These are phyloP conservation scores for Abortiporus biennis DNA, from an alignment of 1,284 basidiomycete genomes.

Conservation along the genomic window DNA sequence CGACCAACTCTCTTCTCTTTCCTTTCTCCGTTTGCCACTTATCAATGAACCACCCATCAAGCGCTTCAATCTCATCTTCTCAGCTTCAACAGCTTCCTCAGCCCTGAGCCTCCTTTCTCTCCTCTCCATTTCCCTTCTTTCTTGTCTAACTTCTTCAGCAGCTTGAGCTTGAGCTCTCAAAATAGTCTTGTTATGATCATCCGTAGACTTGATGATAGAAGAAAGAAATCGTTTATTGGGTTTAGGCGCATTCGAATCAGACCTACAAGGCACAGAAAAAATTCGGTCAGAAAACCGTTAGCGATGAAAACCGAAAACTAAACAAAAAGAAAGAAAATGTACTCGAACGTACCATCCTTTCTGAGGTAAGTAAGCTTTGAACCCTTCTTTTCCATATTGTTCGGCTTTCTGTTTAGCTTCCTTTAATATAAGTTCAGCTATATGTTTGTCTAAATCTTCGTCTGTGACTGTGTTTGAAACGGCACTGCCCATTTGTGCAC, in stretches of 20 bases:
- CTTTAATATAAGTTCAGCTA: slow-evolving; percentile 81
- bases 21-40: slow-evolving; percentile 16
- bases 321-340: slow-evolving; percentile 4
- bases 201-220: slow-evolving; percentile 84
- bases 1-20: slow-evolving; percentile 10
- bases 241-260: slow-evolving; percentile 57
- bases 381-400: slow-evolving; percentile 57
- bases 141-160: slow-evolving; percentile 64
- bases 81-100: slow-evolving; percentile 63
- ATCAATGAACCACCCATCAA: slow-evolving; percentile 27
- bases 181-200: slow-evolving; percentile 86
- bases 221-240: slow-evolving; percentile 91
- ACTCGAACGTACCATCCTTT: slow-evolving; percentile 26
- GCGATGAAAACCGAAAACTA: slow-evolving; percentile 8
- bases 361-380: slow-evolving; percentile 60
- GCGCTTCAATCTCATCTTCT: slow-evolving; percentile 44
- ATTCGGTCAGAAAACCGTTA: not conserved
- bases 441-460: slow-evolving; percentile 82
- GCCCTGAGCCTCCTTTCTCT: slow-evolving; percentile 55
- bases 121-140: slow-evolving; percentile 57
- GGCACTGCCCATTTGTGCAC: slow-evolving; percentile 74
- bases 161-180: slow-evolving; percentile 71
- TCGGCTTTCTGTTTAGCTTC: slow-evolving; percentile 89
- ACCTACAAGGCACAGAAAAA: slow-evolving; percentile 6
- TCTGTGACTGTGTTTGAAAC: slow-evolving; percentile 63